Conservation (phyloP, 768 basidiomycete genomes). For the Kwoniella botswanensis region DNA sequence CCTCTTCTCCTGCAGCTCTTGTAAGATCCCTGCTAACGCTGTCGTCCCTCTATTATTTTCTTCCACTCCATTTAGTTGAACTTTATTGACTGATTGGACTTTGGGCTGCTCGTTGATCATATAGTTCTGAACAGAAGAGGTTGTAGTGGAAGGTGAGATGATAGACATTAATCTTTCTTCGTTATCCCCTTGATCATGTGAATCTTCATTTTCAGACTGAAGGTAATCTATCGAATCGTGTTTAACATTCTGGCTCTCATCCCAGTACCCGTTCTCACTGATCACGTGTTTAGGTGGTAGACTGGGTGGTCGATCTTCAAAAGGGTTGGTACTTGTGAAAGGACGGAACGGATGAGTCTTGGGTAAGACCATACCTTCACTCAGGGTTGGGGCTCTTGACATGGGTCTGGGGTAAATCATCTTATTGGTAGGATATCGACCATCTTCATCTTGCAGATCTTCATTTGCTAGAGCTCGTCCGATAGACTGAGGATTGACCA, state of each 20-base stretch:
- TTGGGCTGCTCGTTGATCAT: slow-evolving; percentile 13
- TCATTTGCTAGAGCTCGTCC: slow-evolving; percentile 26
- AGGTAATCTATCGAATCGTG: slow-evolving; percentile 27
- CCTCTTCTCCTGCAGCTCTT: slow-evolving; percentile 18
- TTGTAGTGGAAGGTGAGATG: slow-evolving; percentile 7
- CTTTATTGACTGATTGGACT: slow-evolving; percentile 10
- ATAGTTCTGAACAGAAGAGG: not conserved
- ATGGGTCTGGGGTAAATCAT: slow-evolving; percentile 45
- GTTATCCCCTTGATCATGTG: not conserved
- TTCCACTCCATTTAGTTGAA: not conserved
- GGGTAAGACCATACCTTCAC: slow-evolving; percentile 27
- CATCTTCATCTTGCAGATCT: not conserved
- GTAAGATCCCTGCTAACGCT: slow-evolving; percentile 17
- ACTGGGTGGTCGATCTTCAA: slow-evolving; percentile 11
- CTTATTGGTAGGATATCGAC: slow-evolving; percentile 23
- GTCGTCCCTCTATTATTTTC: slow-evolving; percentile 7
- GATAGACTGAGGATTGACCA: slow-evolving; percentile 27
- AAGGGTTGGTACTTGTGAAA: slow-evolving; percentile 6
- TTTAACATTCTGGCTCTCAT: not conserved
- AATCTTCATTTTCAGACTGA: not conserved
- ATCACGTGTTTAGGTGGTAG: not conserved
- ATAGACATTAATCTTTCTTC: slow-evolving; percentile 9
- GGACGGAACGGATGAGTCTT: slow-evolving; percentile 9
- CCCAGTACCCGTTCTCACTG: not conserved
- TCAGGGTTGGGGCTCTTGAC: slow-evolving; percentile 46